phyloP scores from a whole-genome alignment of 148 eudicot species.

The Mesembryanthemum crystallinum region DNA sequence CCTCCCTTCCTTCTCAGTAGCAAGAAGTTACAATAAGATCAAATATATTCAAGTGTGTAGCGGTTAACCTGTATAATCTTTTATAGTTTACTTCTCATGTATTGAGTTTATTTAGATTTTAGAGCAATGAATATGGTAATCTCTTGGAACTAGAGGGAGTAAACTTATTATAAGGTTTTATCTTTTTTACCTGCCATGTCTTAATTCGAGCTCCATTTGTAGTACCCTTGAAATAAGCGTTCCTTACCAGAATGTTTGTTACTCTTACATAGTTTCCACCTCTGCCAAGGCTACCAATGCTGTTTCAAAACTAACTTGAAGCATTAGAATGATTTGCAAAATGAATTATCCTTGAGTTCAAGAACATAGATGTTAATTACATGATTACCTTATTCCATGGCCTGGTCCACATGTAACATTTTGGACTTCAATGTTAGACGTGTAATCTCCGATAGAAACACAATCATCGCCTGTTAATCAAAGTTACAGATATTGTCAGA shows the following conservation, averaged over 20 bases:
- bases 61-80: too few relatives aligned
- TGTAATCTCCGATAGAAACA: conserved; percentile 60
- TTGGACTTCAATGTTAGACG: conserved; percentile 39
- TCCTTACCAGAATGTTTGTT: conserved; percentile 39
- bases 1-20: conserved; percentile 41
- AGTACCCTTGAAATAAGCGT: conserved; percentile 47
- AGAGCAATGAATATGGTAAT: not conserved
- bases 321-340: not conserved
- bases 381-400: conserved; percentile 60
- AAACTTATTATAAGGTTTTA: not conserved
- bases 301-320: conserved; percentile 16
- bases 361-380: not conserved
- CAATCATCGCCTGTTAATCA: conserved; percentile 59
- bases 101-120: not conserved
- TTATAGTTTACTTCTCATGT: not conserved
- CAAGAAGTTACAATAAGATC: not conserved
- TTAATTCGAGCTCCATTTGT: conserved; percentile 75
- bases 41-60: not conserved
- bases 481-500: not conserved
- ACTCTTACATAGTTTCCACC: conserved; percentile 49
- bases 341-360: not conserved
- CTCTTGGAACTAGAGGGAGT: not conserved
- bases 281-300: conserved; percentile 66
- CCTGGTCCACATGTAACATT: conserved; percentile 71
- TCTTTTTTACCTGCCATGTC: conserved; percentile 65